phyloP scores from a whole-genome alignment of 2,329 filamentous ascomycete species.

The Talaromyces marneffei region DNA sequence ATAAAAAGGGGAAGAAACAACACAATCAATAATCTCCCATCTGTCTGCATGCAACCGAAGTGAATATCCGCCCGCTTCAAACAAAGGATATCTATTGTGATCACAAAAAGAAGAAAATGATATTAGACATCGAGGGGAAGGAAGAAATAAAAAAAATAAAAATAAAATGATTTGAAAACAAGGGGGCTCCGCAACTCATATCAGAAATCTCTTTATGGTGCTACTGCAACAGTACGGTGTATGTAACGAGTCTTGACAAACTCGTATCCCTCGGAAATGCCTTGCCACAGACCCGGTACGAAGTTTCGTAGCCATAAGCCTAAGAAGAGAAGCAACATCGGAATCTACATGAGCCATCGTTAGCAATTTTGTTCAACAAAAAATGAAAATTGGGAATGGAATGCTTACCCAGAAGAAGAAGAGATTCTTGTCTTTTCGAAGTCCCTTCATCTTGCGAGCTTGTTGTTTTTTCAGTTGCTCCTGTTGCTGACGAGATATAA shows the following conservation, averaged over 20 bases:
- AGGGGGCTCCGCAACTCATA: neutral
- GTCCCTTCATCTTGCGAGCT: conserved; percentile 43
- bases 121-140: neutral
- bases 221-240: conserved; percentile 23
- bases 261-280: conserved; percentile 33
- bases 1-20: neutral
- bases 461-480: conserved; percentile 44
- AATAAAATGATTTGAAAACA: neutral
- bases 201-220: conserved; percentile 1
- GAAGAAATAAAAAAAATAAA: neutral
- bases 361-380: neutral
- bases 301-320: conserved; percentile 42
- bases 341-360: conserved; percentile 33
- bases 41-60: neutral
- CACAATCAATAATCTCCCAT: neutral
- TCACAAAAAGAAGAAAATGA: neutral
- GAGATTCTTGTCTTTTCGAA: conserved; percentile 47
- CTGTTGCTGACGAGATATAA: conserved; percentile 41
- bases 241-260: conserved; percentile 31
- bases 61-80: neutral
- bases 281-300: conserved; percentile 38
- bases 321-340: conserved; percentile 42
- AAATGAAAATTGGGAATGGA: neutral
- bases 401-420: conserved; percentile 50
- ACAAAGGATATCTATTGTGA: conserved; percentile 8